These are phyloP conservation scores for Saccharomycopsis amapae DNA, from an alignment of 805 yeast species.

Conservation along the genomic window DNA sequence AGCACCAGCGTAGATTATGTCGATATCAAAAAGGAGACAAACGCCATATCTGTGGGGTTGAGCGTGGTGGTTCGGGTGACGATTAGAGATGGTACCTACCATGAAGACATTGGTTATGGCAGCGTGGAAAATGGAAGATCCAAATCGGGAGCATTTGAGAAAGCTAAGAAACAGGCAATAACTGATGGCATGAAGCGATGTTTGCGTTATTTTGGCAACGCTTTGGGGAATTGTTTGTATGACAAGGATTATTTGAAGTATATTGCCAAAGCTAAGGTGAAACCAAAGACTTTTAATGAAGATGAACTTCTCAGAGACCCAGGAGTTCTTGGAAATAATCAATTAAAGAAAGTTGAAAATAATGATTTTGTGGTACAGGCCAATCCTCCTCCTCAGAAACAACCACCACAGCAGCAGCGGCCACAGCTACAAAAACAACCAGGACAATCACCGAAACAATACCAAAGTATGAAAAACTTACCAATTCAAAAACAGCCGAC, in stretches of 20 bases:
- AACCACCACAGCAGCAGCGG: too few species aligned
- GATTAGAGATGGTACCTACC: constrained; percentile 66
- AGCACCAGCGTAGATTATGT: constrained; percentile 61
- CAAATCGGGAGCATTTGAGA: constrained; percentile 73
- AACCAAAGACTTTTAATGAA: constrained; percentile 28
- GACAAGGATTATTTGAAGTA: constrained; percentile 58
- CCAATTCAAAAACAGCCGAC: not conserved
- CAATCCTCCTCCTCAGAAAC: too few species aligned
- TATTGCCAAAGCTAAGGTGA: constrained; percentile 38
- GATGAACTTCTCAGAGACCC: constrained; percentile 29
- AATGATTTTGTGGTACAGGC: not conserved
- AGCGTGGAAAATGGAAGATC: constrained; percentile 66
- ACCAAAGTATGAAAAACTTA: not conserved
- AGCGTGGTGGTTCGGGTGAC: constrained; percentile 70
- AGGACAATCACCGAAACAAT: too few species aligned
- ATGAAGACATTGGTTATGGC: constrained; percentile 85
- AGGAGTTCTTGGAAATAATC: constrained; percentile 9
- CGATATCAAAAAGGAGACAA: constrained; percentile 46
- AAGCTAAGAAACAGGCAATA: constrained; percentile 76
- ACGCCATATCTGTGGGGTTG: constrained; percentile 55
- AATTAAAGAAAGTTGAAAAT: not conserved
- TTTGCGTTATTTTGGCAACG: constrained; percentile 73
- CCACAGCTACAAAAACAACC: too few species aligned
- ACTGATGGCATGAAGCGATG: constrained; percentile 80
- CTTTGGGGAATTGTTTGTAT: constrained; percentile 77